Evolutionary conservation across 73 alveolate genomes (phyloP).

Genomic region (Paramecium sexaurelia): DNA sequence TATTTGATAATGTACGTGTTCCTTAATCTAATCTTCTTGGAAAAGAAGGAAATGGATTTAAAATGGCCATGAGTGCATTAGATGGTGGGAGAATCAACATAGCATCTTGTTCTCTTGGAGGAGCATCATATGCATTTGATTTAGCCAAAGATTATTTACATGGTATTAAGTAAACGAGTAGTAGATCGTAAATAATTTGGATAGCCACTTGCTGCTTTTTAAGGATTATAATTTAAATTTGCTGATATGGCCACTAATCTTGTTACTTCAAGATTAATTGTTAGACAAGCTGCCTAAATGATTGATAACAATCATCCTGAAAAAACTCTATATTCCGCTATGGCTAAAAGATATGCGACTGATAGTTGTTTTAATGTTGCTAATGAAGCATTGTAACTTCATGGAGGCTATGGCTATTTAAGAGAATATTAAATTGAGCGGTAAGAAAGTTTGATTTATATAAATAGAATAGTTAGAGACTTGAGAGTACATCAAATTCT

Average conservation of each 20-base stretch:
- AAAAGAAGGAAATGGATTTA: constrained; percentile 83
- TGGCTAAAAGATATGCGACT: constrained; percentile 90
- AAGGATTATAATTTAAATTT: constrained; percentile 79
- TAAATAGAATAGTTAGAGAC: constrained; percentile 78
- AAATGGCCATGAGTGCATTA: constrained; percentile 88
- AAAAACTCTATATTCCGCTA: constrained; percentile 78
- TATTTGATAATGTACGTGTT: constrained; percentile 83
- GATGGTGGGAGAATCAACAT: constrained; percentile 94
- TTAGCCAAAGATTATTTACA: constrained; percentile 77
- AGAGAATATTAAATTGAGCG: constrained; percentile 85
- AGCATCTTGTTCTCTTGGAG: constrained; percentile 86
- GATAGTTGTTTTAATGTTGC: constrained; percentile 84
- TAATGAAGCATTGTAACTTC: constrained; percentile 83
- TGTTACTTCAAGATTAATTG: constrained; percentile 86
- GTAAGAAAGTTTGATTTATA: neutral
- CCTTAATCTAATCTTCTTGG: constrained; percentile 82
- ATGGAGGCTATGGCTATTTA: constrained; percentile 92
- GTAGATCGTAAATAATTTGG: constrained; percentile 85
- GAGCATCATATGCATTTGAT: constrained; percentile 84
- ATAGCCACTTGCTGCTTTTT: constrained; percentile 72
- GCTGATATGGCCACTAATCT: constrained; percentile 83
- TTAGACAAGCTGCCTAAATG: constrained; percentile 86
- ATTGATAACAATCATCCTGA: constrained; percentile 72
- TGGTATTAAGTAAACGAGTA: constrained; percentile 52
- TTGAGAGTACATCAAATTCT: constrained; percentile 86